A percentile compares a stretch with the other conserved stretches of the same genome.
phyloP scores from a whole-genome alignment of 1,284 basidiomycete genomes.

The Binderoboletus segoi region DNA sequence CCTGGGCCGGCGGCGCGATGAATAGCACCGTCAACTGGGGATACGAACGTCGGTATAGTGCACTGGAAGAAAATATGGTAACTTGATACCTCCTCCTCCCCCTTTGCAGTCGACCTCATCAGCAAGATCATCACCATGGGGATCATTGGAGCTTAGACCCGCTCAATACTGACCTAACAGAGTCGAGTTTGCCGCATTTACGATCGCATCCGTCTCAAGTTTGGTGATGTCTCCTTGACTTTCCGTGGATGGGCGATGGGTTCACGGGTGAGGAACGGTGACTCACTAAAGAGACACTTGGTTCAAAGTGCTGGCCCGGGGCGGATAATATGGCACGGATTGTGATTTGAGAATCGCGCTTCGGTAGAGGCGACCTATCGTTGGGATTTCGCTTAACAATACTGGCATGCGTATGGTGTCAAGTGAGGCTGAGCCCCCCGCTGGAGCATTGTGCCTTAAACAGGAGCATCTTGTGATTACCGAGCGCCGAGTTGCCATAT shows the following conservation, averaged over 20 bases:
- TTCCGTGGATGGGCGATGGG: background rate
- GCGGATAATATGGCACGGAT: slow-evolving; percentile 33
- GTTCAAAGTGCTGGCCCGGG: slow-evolving; percentile 44
- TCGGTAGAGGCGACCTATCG: slow-evolving; percentile 54
- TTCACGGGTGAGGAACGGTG: background rate
- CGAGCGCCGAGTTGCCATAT: slow-evolving; percentile 14
- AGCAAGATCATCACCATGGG: background rate
- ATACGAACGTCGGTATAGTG: background rate
- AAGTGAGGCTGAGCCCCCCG: no score
- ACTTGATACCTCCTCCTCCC: slow-evolving; percentile 65
- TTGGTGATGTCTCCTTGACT: slow-evolving; percentile 82
- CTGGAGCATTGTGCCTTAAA: background rate
- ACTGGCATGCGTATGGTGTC: slow-evolving; percentile 35
- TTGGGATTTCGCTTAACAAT: slow-evolving; percentile 48
- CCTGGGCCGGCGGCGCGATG: slow-evolving; percentile 81
- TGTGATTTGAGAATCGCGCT: slow-evolving; percentile 37
- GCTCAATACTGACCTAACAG: slow-evolving; percentile 58
- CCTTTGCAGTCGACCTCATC: slow-evolving; percentile 41
- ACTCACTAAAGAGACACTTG: slow-evolving; percentile 66
- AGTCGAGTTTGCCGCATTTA: slow-evolving; percentile 84
- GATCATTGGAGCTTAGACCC: background rate
- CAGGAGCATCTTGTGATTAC: no score
- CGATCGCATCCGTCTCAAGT: slow-evolving; percentile 75
- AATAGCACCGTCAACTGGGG: slow-evolving; percentile 81
- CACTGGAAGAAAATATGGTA: background rate